Percentiles rank a stretch among this genome's conserved stretches.
Evolutionary conservation across 2,329 filamentous ascomycete species (phyloP).

Genomic region (Colletotrichum gigasporum): DNA sequence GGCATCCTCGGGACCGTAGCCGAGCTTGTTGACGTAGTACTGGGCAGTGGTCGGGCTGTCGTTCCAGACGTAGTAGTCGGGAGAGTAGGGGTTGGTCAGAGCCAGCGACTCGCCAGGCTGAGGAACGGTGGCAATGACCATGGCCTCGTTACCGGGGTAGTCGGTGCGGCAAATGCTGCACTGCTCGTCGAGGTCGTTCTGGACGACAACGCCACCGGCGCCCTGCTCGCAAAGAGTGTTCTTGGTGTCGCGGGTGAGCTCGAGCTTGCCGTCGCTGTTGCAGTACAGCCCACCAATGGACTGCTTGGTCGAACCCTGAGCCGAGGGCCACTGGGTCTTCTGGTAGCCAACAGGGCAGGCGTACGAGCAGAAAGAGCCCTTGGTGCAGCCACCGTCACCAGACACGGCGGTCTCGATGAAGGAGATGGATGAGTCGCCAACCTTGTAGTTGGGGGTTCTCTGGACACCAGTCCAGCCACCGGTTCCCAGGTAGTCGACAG

Average conservation of each 20-base stretch:
- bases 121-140: constrained; percentile 81
- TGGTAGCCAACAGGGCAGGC: constrained; percentile 91
- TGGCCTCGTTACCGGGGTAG: constrained; percentile 91
- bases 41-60: constrained; percentile 83
- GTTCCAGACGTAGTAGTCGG: constrained; percentile 81
- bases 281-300: constrained; percentile 91
- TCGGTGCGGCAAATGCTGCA: constrained; percentile 92
- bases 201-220: constrained; percentile 73
- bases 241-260: constrained; percentile 75
- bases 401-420: constrained; percentile 71
- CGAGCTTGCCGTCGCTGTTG: constrained; percentile 75
- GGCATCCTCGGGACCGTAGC: constrained; percentile 70
- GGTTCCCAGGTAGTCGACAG: constrained; percentile 73
- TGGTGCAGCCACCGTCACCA: constrained; percentile 65
- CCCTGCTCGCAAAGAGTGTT: constrained; percentile 80
- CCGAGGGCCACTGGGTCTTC: constrained; percentile 87
- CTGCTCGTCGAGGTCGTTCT: constrained; percentile 75
- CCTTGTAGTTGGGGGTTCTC: constrained; percentile 61
- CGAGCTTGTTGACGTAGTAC: constrained; percentile 94
- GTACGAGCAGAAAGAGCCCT: constrained; percentile 86
- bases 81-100: constrained; percentile 80
- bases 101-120: constrained; percentile 65
- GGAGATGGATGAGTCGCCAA: constrained; percentile 63
- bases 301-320: constrained; percentile 82
- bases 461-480: constrained; percentile 86